Percentiles rank a stretch among this genome's conserved stretches.
These are phyloP conservation scores for Geranium rotundifolium DNA, from an alignment of 345 rosid species.

Conservation along the genomic window DNA sequence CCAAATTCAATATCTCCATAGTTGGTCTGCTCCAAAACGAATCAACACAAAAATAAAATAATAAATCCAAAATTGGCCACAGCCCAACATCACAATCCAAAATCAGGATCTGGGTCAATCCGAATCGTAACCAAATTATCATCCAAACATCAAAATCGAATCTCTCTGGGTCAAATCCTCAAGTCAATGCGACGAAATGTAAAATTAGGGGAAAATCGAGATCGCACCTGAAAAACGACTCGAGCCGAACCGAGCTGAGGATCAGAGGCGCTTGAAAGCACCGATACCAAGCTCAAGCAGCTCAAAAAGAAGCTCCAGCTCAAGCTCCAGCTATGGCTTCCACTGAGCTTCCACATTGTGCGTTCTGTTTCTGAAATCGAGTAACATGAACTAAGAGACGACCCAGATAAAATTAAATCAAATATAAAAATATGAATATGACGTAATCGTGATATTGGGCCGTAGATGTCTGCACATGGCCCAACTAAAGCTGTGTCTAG, in stretches of 20 bases:
- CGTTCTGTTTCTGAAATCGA: background rate
- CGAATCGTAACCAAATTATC: background rate
- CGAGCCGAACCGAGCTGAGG: constrained; percentile 82
- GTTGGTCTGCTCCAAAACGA: constrained; percentile 44
- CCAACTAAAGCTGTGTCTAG: no score
- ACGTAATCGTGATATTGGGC: no score
- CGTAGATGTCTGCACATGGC: no score
- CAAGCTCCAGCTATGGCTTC: background rate
- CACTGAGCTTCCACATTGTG: background rate
- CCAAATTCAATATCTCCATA: constrained; percentile 91
- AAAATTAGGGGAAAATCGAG: background rate
- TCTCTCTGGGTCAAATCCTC: background rate
- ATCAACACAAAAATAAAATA: background rate
- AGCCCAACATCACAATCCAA: background rate
- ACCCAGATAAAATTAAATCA: background rate
- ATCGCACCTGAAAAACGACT: constrained; percentile 76
- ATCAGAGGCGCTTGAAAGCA: constrained; percentile 22
- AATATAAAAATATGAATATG: no score
- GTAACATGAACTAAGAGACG: background rate
- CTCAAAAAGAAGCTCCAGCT: background rate
- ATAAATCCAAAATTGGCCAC: background rate
- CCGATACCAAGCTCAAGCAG: constrained; percentile 7
- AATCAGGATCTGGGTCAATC: background rate
- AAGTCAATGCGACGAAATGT: background rate
- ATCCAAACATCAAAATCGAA: background rate